Evolutionary conservation across 129 eudicot genomes (phyloP).

Genomic region (Glebionis coronaria): DNA sequence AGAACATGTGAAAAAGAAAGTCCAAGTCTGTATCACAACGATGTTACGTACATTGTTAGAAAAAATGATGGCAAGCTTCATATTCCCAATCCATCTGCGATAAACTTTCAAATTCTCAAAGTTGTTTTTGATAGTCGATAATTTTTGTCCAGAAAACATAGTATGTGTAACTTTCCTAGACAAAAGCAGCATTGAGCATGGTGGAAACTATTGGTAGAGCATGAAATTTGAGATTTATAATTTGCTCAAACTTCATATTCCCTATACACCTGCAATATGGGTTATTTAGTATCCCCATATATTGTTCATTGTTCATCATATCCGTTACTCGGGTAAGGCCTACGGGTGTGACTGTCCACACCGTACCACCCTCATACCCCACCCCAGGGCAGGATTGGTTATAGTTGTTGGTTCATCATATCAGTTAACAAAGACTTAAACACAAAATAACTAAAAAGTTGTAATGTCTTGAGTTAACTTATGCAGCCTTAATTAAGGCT

Average conservation of each 20-base stretch:
- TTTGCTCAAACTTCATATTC: not conserved
- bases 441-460: no score
- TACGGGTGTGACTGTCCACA: no score
- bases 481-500: no score
- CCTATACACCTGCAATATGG: not conserved
- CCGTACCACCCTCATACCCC: not conserved
- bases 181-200: slow-evolving; percentile 4
- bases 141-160: no score
- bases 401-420: no score
- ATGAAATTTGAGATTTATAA: not conserved
- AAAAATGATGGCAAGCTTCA: not conserved
- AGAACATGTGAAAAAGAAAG: slow-evolving; percentile 99
- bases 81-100: no score
- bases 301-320: not conserved
- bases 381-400: no score
- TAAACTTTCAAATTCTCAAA: not conserved
- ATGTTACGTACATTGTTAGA: slow-evolving; percentile 23
- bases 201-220: not conserved
- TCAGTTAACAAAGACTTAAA: no score
- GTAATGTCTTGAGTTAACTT: not conserved
- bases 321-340: not conserved
- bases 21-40: slow-evolving; percentile 71
- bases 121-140: no score
- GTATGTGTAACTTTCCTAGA: not conserved
- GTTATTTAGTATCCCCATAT: not conserved